These are phyloP conservation scores for Raffaelea deltoideospora DNA, from an alignment of 2,329 filamentous ascomycete genomes.

Conservation along the genomic window DNA sequence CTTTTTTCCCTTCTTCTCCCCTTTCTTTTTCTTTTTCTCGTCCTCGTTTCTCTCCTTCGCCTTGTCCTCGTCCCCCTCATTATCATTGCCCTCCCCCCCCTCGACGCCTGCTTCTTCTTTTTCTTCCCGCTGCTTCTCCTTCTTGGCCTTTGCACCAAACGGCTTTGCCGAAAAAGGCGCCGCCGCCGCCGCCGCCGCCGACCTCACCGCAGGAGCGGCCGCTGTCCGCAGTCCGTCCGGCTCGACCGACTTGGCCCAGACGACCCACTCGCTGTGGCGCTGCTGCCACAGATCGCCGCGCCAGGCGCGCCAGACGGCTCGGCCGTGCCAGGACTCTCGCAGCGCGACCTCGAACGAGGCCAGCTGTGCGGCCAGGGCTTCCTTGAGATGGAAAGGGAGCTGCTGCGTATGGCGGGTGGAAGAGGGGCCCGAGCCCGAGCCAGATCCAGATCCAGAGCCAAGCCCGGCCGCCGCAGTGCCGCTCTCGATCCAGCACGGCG, in stretches of 20 bases:
- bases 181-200: background rate
- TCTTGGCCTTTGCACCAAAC: background rate
- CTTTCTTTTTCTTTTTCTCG: background rate
- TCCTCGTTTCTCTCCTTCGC: conserved; percentile 1
- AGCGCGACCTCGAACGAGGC: conserved; percentile 31
- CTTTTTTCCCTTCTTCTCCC: background rate
- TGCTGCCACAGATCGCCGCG: conserved; percentile 42
- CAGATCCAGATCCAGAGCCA: background rate
- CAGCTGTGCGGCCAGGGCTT: conserved; percentile 34
- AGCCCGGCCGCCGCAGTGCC: background rate
- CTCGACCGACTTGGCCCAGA: conserved; percentile 38
- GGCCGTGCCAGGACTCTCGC: conserved; percentile 36
- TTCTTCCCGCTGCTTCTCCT: background rate
- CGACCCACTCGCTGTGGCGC: conserved; percentile 36
- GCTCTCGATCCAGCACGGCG: conserved; percentile 25
- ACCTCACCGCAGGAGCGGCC: background rate
- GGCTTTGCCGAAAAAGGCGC: background rate
- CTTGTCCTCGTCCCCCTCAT: conserved; percentile 2
- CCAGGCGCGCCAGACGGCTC: conserved; percentile 42
- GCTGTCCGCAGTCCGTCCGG: conserved; percentile 14
- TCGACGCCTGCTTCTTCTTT: background rate
- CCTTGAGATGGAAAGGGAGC: conserved; percentile 42
- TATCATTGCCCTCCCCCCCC: conserved; percentile 2
- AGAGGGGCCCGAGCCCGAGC: too few species aligned
- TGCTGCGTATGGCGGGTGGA: too few species aligned